These are phyloP conservation scores for Penicillium salamii DNA, from an alignment of 495 filamentous ascomycete genomes.

Conservation along the genomic window DNA sequence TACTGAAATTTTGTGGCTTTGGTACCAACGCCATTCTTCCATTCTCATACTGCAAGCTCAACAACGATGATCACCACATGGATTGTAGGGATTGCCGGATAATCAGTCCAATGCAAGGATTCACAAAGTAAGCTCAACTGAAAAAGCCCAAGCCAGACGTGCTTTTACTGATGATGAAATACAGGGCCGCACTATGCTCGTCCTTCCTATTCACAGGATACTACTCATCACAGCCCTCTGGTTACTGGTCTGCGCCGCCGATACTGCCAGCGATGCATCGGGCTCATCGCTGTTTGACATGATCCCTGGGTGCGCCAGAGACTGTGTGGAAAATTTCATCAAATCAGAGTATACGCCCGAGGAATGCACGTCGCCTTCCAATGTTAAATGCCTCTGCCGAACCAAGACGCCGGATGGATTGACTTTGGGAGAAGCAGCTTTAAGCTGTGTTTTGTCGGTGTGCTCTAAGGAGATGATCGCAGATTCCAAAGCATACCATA, in stretches of 20 bases:
- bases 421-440: conserved; percentile 66
- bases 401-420: conserved; percentile 57
- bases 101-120: conserved; percentile 22
- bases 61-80: conserved; percentile 26
- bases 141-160: too few species aligned
- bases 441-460: conserved; percentile 56
- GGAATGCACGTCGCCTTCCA: conserved; percentile 44
- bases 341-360: conserved; percentile 49
- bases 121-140: conserved; percentile 17
- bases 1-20: conserved; percentile 3
- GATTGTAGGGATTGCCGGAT: conserved; percentile 23
- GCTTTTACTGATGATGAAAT: background rate
- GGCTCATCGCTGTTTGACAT: conserved; percentile 28
- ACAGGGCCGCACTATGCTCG: conserved; percentile 33
- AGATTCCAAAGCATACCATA: conserved; percentile 46
- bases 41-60: background rate
- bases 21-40: background rate
- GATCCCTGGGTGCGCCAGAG: conserved; percentile 62
- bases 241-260: conserved; percentile 16
- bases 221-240: conserved; percentile 26
- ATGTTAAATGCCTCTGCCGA: conserved; percentile 62
- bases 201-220: conserved; percentile 26
- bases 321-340: conserved; percentile 63
- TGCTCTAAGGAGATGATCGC: conserved; percentile 31
- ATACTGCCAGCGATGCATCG: conserved; percentile 13